These are phyloP conservation scores for Aspergillus sclerotiicarbonarius DNA, from an alignment of 495 filamentous ascomycete genomes.

Conservation along the genomic window DNA sequence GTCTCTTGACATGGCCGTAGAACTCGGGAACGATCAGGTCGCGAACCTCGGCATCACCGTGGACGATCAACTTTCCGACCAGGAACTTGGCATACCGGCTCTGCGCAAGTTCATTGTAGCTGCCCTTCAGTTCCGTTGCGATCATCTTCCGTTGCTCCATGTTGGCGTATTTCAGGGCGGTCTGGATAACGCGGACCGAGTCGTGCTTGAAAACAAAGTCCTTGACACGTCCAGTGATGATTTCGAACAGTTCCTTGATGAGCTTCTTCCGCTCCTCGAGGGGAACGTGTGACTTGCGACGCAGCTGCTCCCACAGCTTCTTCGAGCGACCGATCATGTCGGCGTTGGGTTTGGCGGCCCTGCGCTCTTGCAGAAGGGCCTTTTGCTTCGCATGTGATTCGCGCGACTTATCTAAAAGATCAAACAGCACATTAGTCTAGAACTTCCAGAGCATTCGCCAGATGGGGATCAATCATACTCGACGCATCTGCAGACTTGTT, in stretches of 20 bases:
- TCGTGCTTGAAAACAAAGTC: constrained; percentile 99
- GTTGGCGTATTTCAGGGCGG: constrained; percentile 92
- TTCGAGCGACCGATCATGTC: constrained; percentile 86
- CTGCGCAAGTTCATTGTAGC: constrained; percentile 80
- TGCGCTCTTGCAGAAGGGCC: constrained; percentile 80
- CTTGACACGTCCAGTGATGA: constrained; percentile 84
- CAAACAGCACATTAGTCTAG: constrained; percentile 10
- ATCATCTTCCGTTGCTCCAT: constrained; percentile 80
- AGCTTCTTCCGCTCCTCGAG: constrained; percentile 81
- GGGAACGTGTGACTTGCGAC: constrained; percentile 87
- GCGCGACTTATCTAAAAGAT: constrained; percentile 44
- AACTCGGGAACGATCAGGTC: constrained; percentile 91
- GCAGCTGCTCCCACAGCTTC: constrained; percentile 92
- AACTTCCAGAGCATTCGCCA: neutral
- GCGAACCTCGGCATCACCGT: constrained; percentile 79
- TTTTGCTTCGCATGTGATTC: constrained; percentile 94
- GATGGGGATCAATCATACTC: constrained; percentile 26
- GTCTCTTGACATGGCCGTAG: constrained; percentile 82
- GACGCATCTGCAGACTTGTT: constrained; percentile 12
- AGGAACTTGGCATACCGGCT: constrained; percentile 96
- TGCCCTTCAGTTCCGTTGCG: constrained; percentile 80
- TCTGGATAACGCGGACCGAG: constrained; percentile 90
- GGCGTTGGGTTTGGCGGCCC: constrained; percentile 86
- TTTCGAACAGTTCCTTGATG: constrained; percentile 82
- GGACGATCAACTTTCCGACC: constrained; percentile 88